Evolutionary conservation across 495 filamentous ascomycete species (phyloP), one percentile per base, ranked within the genome.

Genomic region (Xylaria nigripes): DNA sequence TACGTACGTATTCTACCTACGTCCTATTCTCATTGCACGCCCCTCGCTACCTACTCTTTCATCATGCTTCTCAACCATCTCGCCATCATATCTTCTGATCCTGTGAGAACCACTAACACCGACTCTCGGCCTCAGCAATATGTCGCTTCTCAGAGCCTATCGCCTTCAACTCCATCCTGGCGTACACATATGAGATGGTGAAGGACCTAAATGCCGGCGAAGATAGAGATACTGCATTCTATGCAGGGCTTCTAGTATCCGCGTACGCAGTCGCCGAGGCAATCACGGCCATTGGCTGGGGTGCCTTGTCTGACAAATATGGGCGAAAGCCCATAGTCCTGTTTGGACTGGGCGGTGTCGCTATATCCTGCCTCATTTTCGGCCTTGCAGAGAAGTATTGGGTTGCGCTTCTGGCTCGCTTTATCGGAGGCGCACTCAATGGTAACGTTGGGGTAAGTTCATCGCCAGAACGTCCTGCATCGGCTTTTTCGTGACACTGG

Each of bases 141-240:
- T 89, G 86, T 61, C 85, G 90, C 55, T 90, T 95, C 68, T 92
- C 86, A 72, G 90, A 95, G 68, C 90, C 90, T 32, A 93, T 95
- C 70, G 90, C 90, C n/a, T 94, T 95, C 79, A 94, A 90, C 81
- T 93, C 88, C 30, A 92, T 95, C 63, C 90, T 95, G 61, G 89
- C 90, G 18, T 95, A 95, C 67, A 88, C 87, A 54, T 95, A 94
- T 72, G 89, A 82, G 73, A 95, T 95, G 90, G 84, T 94, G 43
- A 72, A 85, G 61, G 85, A 83, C 30, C 91, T 95, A 63, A 71
- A 85, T 49, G 83, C 86, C 64, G 64, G 81, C 60, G 81, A 85
- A 58, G 76, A 84, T 24, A 74, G 77, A 27, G 78, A 89, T 64
- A 89, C 91, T 56, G 82, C 87, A 36, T 73, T 91, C 47, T 95